Base-by-base conservation (phyloP, 768 basidiomycete species). In the Lentinula aciculospora region DNA sequence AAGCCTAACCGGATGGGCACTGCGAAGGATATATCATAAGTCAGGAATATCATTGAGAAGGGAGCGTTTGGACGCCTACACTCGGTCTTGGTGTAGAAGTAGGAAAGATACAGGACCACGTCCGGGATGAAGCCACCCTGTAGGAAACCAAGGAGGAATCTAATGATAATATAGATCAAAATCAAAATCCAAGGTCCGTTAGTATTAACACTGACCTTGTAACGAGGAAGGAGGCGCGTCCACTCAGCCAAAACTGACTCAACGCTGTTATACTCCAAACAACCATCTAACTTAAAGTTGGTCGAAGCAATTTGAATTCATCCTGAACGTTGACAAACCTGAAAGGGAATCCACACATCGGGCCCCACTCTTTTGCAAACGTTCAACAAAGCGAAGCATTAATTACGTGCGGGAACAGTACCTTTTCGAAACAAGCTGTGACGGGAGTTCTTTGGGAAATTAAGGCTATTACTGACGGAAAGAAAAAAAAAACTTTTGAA, bases 101-200 rank as follows among this genome's bases (percentile, higher is more conserved):
- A 87, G 0, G 80, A 83, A 2, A 87, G 71, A 63, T 85, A 88
- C 3, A 88, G 70, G 21, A 88, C 79, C 17, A 84, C 68, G 60
- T 87, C 85, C 0, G 83, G 82, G 58, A 84, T 81, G 67, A 85
- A 85, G 0, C 81, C 84, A 19, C 85, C 86, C 69, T 85, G 81
- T 56, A 84, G 71, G 61, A 86, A 81, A 0, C 83, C 82, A 1
- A 84, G 67, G 7, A 85, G 62, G 59, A 76, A 79, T 49, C 80
- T 81, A 47, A 4, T n/a, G 29, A 40, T 3, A 13, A n/a, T 25
- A n/a, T n/a, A n/a, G 27, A 55, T 19, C 17, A 40, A 46, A 39
- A 13, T 17, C 3, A 23, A 15, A 15, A 0, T 27, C 19, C 19
- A n/a, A n/a, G 4, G 7, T 12, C 32, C 23, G 17, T 39, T 5